Evolutionary conservation across 257 asterid species (phyloP).

Genomic region (Solanum chiquidenum): DNA sequence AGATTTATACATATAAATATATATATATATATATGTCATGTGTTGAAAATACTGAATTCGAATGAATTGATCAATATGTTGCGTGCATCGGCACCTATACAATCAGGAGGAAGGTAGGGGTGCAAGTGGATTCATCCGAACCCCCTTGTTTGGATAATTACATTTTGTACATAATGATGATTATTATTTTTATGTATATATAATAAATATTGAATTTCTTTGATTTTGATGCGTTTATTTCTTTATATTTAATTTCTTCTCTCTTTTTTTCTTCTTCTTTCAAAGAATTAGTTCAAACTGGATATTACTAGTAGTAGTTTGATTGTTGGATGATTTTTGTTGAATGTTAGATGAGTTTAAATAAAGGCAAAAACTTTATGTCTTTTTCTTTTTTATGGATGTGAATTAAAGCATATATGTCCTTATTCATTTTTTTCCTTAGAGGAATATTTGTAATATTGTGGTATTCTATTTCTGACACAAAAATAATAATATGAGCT

Average conservation of each 20-base stretch:
- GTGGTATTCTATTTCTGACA: background rate
- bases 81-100: background rate
- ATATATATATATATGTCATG: background rate
- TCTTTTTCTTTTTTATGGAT: constrained; percentile 11
- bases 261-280: background rate
- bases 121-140: background rate
- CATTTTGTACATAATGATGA: background rate
- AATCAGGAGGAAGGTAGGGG: background rate
- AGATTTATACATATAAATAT: background rate
- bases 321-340: constrained; percentile 20
- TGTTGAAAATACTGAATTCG: background rate
- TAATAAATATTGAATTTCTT: no score
- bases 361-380: constrained; percentile 13
- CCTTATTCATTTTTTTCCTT: background rate
- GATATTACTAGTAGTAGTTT: background rate
- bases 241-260: background rate
- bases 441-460: background rate
- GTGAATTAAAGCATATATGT: constrained; percentile 1
- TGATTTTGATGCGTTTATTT: no score
- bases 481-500: background rate
- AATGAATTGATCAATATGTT: background rate
- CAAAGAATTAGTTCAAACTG: background rate
- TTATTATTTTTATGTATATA: no score
- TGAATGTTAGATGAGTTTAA: constrained; percentile 24
- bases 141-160: background rate